Evolutionary conservation across 805 yeast species (phyloP).

Genomic region (Candida endomychidarum): DNA sequence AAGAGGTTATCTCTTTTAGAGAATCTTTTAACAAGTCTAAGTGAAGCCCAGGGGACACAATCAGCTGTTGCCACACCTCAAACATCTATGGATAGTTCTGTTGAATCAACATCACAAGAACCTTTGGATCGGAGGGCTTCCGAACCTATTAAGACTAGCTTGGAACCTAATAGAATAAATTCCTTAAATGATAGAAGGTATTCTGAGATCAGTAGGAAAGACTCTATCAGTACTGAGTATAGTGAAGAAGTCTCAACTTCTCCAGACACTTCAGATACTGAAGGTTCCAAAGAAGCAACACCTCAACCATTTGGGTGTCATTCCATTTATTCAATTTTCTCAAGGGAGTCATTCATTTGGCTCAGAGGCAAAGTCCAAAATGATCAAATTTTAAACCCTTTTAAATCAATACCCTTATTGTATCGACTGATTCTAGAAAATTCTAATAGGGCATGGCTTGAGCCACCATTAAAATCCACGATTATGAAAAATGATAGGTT

Average conservation of each 20-base stretch:
- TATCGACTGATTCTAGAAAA: slow-evolving; percentile 18
- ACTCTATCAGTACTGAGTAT: neutral
- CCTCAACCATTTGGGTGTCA: slow-evolving; percentile 9
- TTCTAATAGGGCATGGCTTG: slow-evolving; percentile 14
- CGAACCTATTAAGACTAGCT: too few relatives aligned
- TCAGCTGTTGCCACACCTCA: neutral
- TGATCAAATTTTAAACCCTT: slow-evolving; percentile 22
- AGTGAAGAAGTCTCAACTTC: slow-evolving; percentile 7
- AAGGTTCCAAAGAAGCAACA: slow-evolving; percentile 1
- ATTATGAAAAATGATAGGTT: slow-evolving; percentile 16
- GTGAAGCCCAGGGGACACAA: slow-evolving; percentile 3
- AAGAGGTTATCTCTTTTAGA: slow-evolving; percentile 24
- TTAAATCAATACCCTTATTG: slow-evolving; percentile 25
- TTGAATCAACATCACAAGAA: neutral
- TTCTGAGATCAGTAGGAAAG: neutral
- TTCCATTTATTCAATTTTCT: slow-evolving; percentile 29
- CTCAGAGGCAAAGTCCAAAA: slow-evolving; percentile 22
- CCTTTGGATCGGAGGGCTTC: slow-evolving; percentile 2
- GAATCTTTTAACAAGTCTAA: slow-evolving; percentile 17
- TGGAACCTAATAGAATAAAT: slow-evolving; percentile 29
- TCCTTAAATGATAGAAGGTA: slow-evolving; percentile 24
- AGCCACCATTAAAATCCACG: slow-evolving; percentile 14
- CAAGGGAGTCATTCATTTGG: slow-evolving; percentile 31
- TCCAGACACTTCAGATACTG: slow-evolving; percentile 10
- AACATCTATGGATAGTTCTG: neutral